Conservation (phyloP, 352 stramenopile genomes). For the Phytophthora fragariae region DNA sequence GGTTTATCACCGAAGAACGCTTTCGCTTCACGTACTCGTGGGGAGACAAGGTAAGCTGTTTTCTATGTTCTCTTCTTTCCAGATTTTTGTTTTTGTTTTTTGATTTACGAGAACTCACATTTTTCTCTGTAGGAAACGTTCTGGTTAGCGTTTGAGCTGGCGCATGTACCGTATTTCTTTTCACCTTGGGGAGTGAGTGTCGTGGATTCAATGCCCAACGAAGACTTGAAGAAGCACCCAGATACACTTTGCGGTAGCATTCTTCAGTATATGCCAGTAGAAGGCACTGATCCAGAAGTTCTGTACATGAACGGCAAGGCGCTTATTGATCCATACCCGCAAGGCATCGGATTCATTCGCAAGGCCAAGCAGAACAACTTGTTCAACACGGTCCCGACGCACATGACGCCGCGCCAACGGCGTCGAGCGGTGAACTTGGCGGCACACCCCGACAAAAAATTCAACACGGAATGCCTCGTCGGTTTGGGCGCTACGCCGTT, state of each 20-base stretch:
- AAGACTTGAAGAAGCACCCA: constrained; percentile 41
- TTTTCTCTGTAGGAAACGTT: constrained; percentile 39
- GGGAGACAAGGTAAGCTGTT: constrained; percentile 52
- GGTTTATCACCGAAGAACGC: constrained; percentile 44
- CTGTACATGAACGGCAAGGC: constrained; percentile 39
- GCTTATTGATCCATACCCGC: constrained; percentile 34
- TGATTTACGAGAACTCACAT: not conserved
- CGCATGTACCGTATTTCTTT: constrained; percentile 44
- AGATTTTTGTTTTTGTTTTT: not conserved
- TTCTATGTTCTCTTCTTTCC: not conserved
- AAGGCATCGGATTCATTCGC: constrained; percentile 45
- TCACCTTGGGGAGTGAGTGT: constrained; percentile 48
- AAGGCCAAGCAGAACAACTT: constrained; percentile 43
- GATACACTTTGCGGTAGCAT: constrained; percentile 51
- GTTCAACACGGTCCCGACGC: constrained; percentile 54
- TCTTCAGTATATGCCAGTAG: constrained; percentile 45
- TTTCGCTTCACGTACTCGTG: constrained; percentile 47
- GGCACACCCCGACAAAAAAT: constrained; percentile 21
- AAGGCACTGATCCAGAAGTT: constrained; percentile 27
- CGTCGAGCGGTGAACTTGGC: constrained; percentile 26
- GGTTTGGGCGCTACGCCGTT: constrained; percentile 55
- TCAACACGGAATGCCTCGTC: constrained; percentile 55
- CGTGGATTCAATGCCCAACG: constrained; percentile 40
- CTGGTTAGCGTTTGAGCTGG: constrained; percentile 50
- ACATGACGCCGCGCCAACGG: constrained; percentile 57